phyloP scores from a whole-genome alignment of 2,329 filamentous ascomycete genomes.

The Cladobotryum mycophilum region DNA sequence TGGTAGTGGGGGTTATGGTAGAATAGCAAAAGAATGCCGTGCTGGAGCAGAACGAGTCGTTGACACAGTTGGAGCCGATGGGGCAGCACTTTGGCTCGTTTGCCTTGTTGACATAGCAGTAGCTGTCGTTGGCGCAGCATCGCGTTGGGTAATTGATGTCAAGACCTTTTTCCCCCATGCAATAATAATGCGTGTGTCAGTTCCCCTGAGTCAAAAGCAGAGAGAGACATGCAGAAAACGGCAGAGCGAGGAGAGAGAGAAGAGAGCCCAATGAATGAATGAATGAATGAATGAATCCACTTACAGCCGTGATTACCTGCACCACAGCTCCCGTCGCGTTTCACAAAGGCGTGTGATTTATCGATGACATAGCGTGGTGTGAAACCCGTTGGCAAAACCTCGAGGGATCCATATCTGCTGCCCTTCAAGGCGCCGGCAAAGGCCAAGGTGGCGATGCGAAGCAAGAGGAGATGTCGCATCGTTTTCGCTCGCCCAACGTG shows the following conservation, averaged over 20 bases:
- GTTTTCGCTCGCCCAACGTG: too few relatives aligned
- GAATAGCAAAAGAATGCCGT: slow-evolving; percentile 29
- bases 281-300: too few relatives aligned
- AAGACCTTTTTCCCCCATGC: slow-evolving; percentile 35
- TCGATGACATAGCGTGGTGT: slow-evolving; percentile 26
- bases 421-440: slow-evolving; percentile 7
- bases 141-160: slow-evolving; percentile 32
- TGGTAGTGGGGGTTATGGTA: slow-evolving; percentile 21
- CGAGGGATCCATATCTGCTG: slow-evolving; percentile 16
- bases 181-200: neutral
- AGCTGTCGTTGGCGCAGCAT: slow-evolving; percentile 39
- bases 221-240: neutral
- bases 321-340: slow-evolving; percentile 23
- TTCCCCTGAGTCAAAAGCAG: too few relatives aligned
- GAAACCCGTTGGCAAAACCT: slow-evolving; percentile 21
- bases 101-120: slow-evolving; percentile 38
- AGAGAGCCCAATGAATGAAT: neutral
- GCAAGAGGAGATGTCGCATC: slow-evolving; percentile 7
- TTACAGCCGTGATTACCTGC: slow-evolving; percentile 26
- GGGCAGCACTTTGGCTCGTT: slow-evolving; percentile 35
- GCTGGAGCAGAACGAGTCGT: slow-evolving; percentile 30
- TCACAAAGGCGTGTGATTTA: slow-evolving; percentile 21
- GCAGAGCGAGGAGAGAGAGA: neutral
- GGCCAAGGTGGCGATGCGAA: slow-evolving; percentile 3
- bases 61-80: slow-evolving; percentile 35